Conservation (phyloP, 1,284 basidiomycete genomes). For the Apiotrichum gracile region DNA sequence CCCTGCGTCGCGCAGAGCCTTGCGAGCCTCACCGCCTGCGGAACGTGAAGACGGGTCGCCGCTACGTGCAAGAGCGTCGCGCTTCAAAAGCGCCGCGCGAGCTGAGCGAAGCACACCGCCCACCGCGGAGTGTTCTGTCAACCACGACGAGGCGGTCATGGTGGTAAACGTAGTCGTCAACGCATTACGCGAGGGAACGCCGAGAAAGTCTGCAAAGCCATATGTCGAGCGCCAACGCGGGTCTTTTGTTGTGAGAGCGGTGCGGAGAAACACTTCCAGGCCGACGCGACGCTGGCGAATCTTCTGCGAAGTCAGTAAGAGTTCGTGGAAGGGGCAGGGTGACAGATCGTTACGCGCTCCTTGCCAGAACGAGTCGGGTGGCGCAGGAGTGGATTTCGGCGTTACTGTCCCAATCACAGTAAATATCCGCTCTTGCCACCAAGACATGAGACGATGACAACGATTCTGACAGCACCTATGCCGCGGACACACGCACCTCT, state of each 20-base stretch:
- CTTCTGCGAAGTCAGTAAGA: constrained; percentile 41
- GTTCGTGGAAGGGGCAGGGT: neutral
- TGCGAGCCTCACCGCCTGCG: constrained; percentile 74
- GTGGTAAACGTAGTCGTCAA: constrained; percentile 27
- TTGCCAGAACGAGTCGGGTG: too few species aligned
- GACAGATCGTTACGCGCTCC: too few species aligned
- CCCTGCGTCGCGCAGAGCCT: constrained; percentile 68
- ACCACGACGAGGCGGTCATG: constrained; percentile 71
- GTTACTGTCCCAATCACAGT: too few species aligned
- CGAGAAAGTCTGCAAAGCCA: constrained; percentile 80
- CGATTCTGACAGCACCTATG: too few species aligned
- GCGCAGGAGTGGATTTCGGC: too few species aligned
- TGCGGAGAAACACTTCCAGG: constrained; percentile 79
- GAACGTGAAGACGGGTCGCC: constrained; percentile 71
- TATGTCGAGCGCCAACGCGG: constrained; percentile 71
- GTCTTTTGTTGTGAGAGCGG: constrained; percentile 73
- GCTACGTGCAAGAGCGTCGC: constrained; percentile 70
- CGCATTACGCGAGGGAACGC: constrained; percentile 54
- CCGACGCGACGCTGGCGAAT: constrained; percentile 67
- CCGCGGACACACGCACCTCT: constrained; percentile 30
- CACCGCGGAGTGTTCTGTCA: constrained; percentile 73
- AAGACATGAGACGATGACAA: too few species aligned
- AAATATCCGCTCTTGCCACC: too few species aligned
- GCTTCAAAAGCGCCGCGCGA: constrained; percentile 75
- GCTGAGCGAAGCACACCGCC: constrained; percentile 69